Percentiles rank a stretch among this genome's conserved stretches.
Evolutionary conservation across 352 stramenopile genomes (phyloP).

Genomic region (Globisporangium megalacanthum): DNA sequence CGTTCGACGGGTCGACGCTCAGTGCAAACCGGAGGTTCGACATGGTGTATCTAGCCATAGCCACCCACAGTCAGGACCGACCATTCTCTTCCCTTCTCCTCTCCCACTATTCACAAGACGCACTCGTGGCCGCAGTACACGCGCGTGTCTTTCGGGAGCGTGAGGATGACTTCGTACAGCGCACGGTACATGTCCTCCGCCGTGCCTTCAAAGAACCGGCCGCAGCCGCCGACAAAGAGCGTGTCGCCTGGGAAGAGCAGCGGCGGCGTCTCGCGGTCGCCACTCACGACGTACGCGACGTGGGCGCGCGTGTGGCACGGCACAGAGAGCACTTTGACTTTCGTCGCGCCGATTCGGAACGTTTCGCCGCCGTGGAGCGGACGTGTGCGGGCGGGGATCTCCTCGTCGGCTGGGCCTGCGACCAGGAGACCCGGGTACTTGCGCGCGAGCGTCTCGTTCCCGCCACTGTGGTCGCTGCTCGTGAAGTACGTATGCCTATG

Average conservation of each 20-base stretch:
- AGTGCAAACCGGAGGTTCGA: slow-evolving; percentile 92
- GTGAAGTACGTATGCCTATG: no score
- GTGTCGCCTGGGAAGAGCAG: slow-evolving; percentile 86
- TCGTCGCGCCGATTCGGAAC: slow-evolving; percentile 71
- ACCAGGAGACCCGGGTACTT: slow-evolving; percentile 68
- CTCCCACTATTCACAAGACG: background rate
- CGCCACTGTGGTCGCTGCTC: slow-evolving; percentile 68
- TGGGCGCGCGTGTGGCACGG: slow-evolving; percentile 83
- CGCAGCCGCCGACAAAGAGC: slow-evolving; percentile 82
- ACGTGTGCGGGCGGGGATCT: slow-evolving; percentile 67
- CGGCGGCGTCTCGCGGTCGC: slow-evolving; percentile 64
- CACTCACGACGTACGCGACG: slow-evolving; percentile 82
- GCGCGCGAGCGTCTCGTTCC: slow-evolving; percentile 61
- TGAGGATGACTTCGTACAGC: slow-evolving; percentile 84
- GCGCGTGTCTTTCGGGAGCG: slow-evolving; percentile 79
- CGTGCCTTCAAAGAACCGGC: slow-evolving; percentile 86
- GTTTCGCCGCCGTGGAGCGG: slow-evolving; percentile 72
- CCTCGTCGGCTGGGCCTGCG: slow-evolving; percentile 61
- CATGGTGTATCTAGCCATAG: slow-evolving; percentile 75
- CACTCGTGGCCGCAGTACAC: slow-evolving; percentile 88
- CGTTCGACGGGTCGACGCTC: slow-evolving; percentile 91
- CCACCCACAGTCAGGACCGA: background rate
- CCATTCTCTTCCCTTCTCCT: no score
- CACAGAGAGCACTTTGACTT: slow-evolving; percentile 72
- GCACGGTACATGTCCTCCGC: slow-evolving; percentile 86